These are phyloP conservation scores for Exserohilum turcica DNA, from an alignment of 2,329 filamentous ascomycete species.

Conservation along the genomic window DNA sequence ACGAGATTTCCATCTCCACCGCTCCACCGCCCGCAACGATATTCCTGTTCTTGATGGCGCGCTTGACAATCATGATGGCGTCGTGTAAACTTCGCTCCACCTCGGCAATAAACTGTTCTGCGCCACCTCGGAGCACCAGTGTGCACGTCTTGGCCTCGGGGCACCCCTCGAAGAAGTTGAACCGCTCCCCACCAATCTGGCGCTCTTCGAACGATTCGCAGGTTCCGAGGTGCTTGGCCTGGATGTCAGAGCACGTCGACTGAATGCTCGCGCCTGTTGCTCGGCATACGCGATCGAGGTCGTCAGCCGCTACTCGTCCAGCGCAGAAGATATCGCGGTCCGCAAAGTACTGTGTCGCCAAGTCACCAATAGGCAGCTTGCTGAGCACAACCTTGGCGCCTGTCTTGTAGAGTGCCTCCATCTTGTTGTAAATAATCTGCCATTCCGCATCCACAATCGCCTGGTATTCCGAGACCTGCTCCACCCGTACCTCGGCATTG, in stretches of 20 bases:
- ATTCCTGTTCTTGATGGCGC: constrained; percentile 89
- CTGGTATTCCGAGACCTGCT: constrained; percentile 98
- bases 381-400: constrained; percentile 97
- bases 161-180: constrained; percentile 98
- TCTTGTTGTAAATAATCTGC: constrained; percentile 99
- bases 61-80: constrained; percentile 99
- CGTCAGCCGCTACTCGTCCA: constrained; percentile 85
- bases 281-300: constrained; percentile 95
- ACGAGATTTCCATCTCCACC: constrained; percentile 93
- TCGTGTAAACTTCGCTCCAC: constrained; percentile 97
- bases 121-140: constrained; percentile 89
- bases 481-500: constrained; percentile 96
- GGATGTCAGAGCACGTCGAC: constrained; percentile 96
- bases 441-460: constrained; percentile 99
- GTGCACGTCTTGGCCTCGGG: constrained; percentile 96
- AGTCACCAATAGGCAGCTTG: constrained; percentile 94
- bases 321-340: constrained; percentile 99
- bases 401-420: constrained; percentile 90
- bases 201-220: constrained; percentile 93
- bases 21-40: constrained; percentile 96
- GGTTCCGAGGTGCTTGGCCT: constrained; percentile 83
- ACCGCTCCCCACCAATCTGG: constrained; percentile 95
- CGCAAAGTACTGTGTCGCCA: constrained; percentile 96
- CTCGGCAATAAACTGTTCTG: constrained; percentile 98
- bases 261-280: constrained; percentile 91